Evolutionary conservation across 2,329 filamentous ascomycete species (phyloP), one percentile per base, ranked within the genome.

Genomic region (Cladosporium phlei): DNA sequence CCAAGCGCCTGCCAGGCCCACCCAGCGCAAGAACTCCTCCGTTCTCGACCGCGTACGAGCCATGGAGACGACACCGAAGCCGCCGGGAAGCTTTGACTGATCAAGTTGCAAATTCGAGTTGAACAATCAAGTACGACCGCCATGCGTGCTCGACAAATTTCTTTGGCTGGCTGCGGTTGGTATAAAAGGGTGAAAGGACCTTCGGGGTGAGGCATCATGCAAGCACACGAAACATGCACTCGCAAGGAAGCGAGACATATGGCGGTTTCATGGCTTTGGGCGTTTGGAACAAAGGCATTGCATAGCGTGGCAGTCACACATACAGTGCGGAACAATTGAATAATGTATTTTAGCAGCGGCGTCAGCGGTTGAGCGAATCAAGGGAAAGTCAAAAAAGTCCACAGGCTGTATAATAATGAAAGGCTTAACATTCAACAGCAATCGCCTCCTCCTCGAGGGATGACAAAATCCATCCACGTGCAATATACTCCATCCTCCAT

Each of bases 11-110:
- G 8, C 25, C 12, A 14, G 29, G 22, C 27, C 25, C 29, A 20
- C 39, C 5, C 49, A 54, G 22, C 46, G 53, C n/a, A 48, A 52
- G 22, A 49, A 49, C 11, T 55, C 52, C 7, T 49, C 46, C 38
- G 52, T 58, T 1, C 45, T 52, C 17, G 54, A 42, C 14, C 38
- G 55, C 32, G 50, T 58, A 5, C 35, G 48, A 29, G 52, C 54
- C 11, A 55, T 58, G 55, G 38, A 47, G 29, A 28, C n/a, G n/a
- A n/a, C 29, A 11, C 38, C 38, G 29, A 47, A 47, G 29, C 29
- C 30, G 29, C 45, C 45, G 7, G 45, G 45, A 10, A 40, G 45
- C 21, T 47, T 47, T n/a, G 45, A 47, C 19, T 47, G 29, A 45
- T 9, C 9, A 14, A 29, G 25, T n/a, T 7, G 10, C 16, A 1